Evolutionary conservation across 805 yeast species (phyloP).

Genomic region (Candida tallmaniae): DNA sequence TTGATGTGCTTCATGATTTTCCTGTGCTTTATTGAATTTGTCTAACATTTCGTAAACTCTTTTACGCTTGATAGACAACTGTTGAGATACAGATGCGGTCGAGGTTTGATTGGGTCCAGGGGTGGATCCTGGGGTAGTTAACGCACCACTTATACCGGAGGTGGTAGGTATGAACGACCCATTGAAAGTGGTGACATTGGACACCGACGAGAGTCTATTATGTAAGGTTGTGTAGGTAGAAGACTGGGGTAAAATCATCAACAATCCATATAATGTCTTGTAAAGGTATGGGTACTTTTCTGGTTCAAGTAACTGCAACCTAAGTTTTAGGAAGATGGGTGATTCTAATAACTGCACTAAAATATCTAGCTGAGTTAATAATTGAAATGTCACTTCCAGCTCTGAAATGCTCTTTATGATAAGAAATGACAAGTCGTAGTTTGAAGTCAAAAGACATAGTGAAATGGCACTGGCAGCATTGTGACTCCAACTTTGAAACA

Average conservation of each 20-base stretch:
- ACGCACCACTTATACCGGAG: constrained; percentile 5
- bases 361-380: constrained; percentile 82
- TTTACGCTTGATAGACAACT: constrained; percentile 33
- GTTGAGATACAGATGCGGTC: constrained; percentile 18
- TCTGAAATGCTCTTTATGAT: constrained; percentile 78
- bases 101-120: constrained; percentile 15
- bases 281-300: constrained; percentile 73
- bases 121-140: constrained; percentile 16
- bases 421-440: constrained; percentile 82
- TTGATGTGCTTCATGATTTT: constrained; percentile 21
- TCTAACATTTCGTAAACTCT: constrained; percentile 40
- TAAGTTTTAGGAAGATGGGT: constrained; percentile 82
- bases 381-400: constrained; percentile 72
- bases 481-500: constrained; percentile 89
- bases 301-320: constrained; percentile 88
- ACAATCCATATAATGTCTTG: constrained; percentile 84
- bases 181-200: constrained; percentile 29
- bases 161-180: neutral
- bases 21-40: constrained; percentile 32
- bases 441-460: constrained; percentile 78
- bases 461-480: constrained; percentile 87
- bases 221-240: constrained; percentile 80
- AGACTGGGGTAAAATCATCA: constrained; percentile 93
- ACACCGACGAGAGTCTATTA: constrained; percentile 64
- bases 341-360: constrained; percentile 87